Evolutionary conservation across 2,329 filamentous ascomycete genomes (phyloP).

Genomic region (Pestalotiopsis sp.): DNA sequence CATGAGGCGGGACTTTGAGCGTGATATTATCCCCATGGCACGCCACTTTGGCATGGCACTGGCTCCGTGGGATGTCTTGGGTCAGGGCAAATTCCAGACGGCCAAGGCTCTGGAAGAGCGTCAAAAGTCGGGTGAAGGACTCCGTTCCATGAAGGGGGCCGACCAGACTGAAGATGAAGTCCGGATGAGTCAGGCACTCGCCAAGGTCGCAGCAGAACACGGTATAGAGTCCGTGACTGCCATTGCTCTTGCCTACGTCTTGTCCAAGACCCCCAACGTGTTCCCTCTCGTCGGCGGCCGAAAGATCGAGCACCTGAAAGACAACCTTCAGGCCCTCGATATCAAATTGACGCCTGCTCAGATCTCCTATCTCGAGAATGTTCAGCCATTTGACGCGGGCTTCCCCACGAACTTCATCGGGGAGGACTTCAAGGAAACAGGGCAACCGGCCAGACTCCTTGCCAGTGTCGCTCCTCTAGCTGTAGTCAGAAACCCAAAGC

Average conservation of each 20-base stretch:
- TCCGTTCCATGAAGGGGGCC: slow-evolving; percentile 26
- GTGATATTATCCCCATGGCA: slow-evolving; percentile 46
- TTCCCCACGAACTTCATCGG: neutral
- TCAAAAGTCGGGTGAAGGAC: slow-evolving; percentile 36
- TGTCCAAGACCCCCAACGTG: slow-evolving; percentile 49
- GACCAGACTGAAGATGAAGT: slow-evolving; percentile 48
- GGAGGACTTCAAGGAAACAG: neutral
- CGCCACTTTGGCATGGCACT: slow-evolving; percentile 51
- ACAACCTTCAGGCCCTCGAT: slow-evolving; percentile 37
- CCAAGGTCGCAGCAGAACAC: slow-evolving; percentile 56
- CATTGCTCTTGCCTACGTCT: slow-evolving; percentile 54
- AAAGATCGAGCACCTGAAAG: slow-evolving; percentile 50
- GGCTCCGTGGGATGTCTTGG: slow-evolving; percentile 60
- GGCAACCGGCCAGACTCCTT: neutral
- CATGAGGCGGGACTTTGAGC: slow-evolving; percentile 37
- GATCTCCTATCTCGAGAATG: neutral
- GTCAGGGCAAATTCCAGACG: slow-evolving; percentile 49
- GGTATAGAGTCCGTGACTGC: slow-evolving; percentile 56
- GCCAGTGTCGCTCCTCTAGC: neutral
- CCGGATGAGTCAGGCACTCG: slow-evolving; percentile 59
- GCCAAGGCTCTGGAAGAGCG: slow-evolving; percentile 26
- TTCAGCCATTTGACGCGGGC: neutral
- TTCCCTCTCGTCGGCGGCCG: slow-evolving; percentile 53
- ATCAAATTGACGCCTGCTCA: slow-evolving; percentile 32
- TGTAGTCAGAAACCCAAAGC: neutral